Conservation (phyloP, 176 grass and related monocot species). For the Oryza australiensis region DNA sequence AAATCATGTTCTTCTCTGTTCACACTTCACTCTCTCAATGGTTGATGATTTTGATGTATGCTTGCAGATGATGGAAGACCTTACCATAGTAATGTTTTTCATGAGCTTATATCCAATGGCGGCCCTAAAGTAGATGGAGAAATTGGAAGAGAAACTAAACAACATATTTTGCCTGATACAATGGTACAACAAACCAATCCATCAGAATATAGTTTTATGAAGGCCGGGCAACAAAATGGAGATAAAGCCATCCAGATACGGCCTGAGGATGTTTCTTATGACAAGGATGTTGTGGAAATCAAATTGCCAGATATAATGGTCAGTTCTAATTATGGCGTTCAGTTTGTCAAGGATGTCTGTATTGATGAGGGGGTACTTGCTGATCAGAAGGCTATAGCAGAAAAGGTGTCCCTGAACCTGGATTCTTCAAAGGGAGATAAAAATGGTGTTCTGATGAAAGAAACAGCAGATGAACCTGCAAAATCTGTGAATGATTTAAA, state of each 20-base stretch:
- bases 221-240: conserved; percentile 43
- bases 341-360: conserved; percentile 85
- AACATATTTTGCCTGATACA: conserved; percentile 27
- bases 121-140: conserved; percentile 30
- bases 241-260: conserved; percentile 31
- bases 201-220: conserved; percentile 44
- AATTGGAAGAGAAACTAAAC: conserved; percentile 35
- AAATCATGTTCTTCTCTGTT: not conserved
- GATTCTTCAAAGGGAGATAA: conserved; percentile 26
- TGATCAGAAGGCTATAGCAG: conserved; percentile 39
- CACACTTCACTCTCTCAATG: conserved; percentile 9
- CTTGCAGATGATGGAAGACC: conserved; percentile 37
- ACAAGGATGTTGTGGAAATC: conserved; percentile 75
- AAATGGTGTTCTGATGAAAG: conserved; percentile 28
- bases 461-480: conserved; percentile 10
- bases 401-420: conserved; percentile 32
- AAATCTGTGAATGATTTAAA: conserved; percentile 33
- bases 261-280: conserved; percentile 57
- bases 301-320: conserved; percentile 45
- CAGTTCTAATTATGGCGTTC: conserved; percentile 39
- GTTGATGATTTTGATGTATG: conserved; percentile 5
- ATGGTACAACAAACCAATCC: conserved; percentile 54
- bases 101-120: conserved; percentile 28
- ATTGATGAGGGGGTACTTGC: conserved; percentile 61
- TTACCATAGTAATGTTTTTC: conserved; percentile 39